Conservation (phyloP, 2,329 filamentous ascomycete genomes). For the Dothideomycetidae sp. region DNA sequence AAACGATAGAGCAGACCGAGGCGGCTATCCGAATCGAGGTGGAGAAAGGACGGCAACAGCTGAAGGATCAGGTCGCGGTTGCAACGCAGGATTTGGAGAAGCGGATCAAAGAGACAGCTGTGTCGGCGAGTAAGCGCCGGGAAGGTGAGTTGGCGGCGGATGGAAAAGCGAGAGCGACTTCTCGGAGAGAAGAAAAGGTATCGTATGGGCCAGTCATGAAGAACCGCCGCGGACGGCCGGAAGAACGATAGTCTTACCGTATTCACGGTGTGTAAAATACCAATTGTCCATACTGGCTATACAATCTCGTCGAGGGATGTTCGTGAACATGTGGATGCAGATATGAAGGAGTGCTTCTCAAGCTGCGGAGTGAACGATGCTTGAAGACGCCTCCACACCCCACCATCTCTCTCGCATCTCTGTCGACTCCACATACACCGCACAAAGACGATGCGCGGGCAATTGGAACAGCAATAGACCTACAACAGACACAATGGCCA, state of each 20-base stretch:
- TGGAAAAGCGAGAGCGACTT: slow-evolving; percentile 1
- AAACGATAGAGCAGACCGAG: slow-evolving; percentile 3
- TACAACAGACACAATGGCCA: slow-evolving; percentile 4
- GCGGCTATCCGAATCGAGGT: background rate
- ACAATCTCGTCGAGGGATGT: too few relatives aligned
- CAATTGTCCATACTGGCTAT: too few relatives aligned
- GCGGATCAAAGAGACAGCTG: background rate
- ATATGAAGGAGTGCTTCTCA: too few relatives aligned
- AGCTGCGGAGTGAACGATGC: too few relatives aligned
- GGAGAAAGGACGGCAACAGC: background rate
- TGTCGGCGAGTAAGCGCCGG: background rate
- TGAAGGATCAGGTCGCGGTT: background rate
- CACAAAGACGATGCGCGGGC: too few relatives aligned
- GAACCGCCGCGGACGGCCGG: background rate
- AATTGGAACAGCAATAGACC: background rate
- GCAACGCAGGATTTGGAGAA: background rate
- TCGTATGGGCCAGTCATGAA: slow-evolving; percentile 6
- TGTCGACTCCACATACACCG: too few relatives aligned
- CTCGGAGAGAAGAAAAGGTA: background rate
- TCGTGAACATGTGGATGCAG: too few relatives aligned
- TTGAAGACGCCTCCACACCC: too few relatives aligned
- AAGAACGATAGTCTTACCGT: too few relatives aligned
- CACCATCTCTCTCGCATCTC: too few relatives aligned
- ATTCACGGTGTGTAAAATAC: too few relatives aligned
- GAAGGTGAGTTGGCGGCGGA: background rate